A percentile compares a stretch with the other conserved stretches of the same genome.
Conservation (phyloP, 352 stramenopile species). For the Saprolegnia parasitica region DNA sequence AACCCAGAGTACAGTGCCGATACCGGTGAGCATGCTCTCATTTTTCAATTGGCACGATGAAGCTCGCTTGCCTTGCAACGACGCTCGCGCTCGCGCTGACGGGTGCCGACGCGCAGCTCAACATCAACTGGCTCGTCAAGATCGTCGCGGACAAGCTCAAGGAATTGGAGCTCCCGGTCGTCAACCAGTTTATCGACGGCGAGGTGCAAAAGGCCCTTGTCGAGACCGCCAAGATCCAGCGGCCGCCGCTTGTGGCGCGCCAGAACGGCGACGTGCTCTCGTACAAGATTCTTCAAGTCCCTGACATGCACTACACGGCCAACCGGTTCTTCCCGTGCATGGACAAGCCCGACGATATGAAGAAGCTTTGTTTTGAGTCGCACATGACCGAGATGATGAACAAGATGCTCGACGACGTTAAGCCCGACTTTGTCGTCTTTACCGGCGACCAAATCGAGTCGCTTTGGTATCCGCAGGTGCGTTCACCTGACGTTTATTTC, state of each 20-base stretch:
- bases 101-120: not conserved
- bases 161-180: not conserved
- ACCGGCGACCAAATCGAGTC: constrained; percentile 46
- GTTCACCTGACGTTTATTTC: too few relatives aligned
- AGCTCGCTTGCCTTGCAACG: not conserved
- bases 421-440: constrained; percentile 51
- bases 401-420: constrained; percentile 39
- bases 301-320: constrained; percentile 45
- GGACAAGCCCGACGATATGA: constrained; percentile 33
- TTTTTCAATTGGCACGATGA: not conserved
- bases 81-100: not conserved
- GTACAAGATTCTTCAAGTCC: constrained; percentile 42
- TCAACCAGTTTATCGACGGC: not conserved
- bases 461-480: not conserved
- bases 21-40: not conserved
- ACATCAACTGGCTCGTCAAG: not conserved
- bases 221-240: not conserved
- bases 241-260: not conserved
- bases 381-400: constrained; percentile 43
- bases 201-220: not conserved
- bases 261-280: not conserved
- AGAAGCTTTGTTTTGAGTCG: constrained; percentile 37
- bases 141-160: not conserved
- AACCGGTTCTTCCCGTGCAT: constrained; percentile 34
- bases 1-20: too few relatives aligned